Evolutionary conservation across 108 stramenopile species (phyloP).

Genomic region (Nannochloropsis salina): DNA sequence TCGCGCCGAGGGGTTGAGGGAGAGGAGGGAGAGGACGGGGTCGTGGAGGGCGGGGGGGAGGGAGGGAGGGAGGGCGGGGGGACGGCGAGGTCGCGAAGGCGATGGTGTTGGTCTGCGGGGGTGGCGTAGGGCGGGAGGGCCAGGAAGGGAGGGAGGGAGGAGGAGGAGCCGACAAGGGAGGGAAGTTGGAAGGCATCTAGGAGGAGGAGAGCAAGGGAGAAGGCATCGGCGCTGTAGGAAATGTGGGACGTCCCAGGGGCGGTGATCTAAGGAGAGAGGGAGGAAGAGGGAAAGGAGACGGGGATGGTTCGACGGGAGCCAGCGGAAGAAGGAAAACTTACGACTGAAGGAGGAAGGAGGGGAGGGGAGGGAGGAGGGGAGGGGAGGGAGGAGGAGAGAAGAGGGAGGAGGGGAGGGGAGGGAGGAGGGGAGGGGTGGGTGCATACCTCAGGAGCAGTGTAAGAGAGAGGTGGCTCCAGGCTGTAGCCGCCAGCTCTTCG

Average conservation of each 20-base stretch:
- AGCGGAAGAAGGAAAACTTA: no score
- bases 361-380: background rate
- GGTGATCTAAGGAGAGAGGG: background rate
- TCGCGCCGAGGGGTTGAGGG: background rate
- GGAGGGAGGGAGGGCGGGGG: background rate
- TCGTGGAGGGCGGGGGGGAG: background rate
- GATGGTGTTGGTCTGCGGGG: background rate
- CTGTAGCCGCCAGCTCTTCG: background rate
- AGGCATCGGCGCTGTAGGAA: constrained; percentile 11
- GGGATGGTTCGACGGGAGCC: background rate
- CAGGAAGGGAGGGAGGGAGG: constrained; percentile 2
- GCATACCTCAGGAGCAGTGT: background rate
- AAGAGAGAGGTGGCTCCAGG: background rate
- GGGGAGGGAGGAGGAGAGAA: background rate
- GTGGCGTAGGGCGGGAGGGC: background rate
- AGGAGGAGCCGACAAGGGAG: background rate
- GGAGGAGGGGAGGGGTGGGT: background rate
- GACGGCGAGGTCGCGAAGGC: background rate
- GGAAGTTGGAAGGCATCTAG: background rate
- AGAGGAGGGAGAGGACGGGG: background rate
- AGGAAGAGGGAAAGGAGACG: background rate
- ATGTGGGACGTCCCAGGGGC: background rate
- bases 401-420: background rate
- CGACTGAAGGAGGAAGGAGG: background rate
- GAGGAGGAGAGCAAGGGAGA: background rate